These are phyloP conservation scores for Astrothelium subdiscretum DNA, from an alignment of 495 filamentous ascomycete species.

Conservation along the genomic window DNA sequence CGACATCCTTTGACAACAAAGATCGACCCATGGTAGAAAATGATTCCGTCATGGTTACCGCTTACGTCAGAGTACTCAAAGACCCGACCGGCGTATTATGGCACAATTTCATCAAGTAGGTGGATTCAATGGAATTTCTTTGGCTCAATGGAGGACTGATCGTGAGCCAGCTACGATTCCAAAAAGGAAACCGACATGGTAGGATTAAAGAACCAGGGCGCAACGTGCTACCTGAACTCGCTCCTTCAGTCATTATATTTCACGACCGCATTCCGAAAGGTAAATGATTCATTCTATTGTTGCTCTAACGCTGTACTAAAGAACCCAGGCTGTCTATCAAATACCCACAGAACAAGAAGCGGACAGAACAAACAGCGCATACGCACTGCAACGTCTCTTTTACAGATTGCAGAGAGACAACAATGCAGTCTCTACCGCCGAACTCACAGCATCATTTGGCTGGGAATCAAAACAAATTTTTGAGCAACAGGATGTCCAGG, in stretches of 20 bases:
- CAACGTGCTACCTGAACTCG: constrained; percentile 97
- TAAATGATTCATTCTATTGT: too few relatives aligned
- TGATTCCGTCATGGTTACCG: constrained; percentile 75
- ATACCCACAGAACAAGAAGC: constrained; percentile 72
- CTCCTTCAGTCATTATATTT: constrained; percentile 94
- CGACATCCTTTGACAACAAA: constrained; percentile 52
- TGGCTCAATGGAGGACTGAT: not conserved
- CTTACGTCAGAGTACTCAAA: constrained; percentile 87
- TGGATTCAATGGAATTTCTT: not conserved
- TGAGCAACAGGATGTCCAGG: constrained; percentile 97
- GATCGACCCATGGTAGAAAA: constrained; percentile 76
- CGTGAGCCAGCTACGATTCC: constrained; percentile 65
- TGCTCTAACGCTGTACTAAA: not conserved
- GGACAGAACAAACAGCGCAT: constrained; percentile 76
- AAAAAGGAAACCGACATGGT: constrained; percentile 98
- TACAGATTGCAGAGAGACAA: constrained; percentile 82
- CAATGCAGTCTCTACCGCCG: constrained; percentile 72
- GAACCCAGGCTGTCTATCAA: constrained; percentile 74
- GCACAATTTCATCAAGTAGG: constrained; percentile 91
- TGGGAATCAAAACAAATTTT: constrained; percentile 98
- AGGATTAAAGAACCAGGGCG: constrained; percentile 92
- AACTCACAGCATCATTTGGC: constrained; percentile 90
- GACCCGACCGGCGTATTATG: constrained; percentile 98
- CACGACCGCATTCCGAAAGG: constrained; percentile 93
- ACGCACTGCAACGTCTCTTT: constrained; percentile 87